Evolutionary conservation across 2,329 filamentous ascomycete species (phyloP).

Genomic region (Rhexocercosporidium sp.): DNA sequence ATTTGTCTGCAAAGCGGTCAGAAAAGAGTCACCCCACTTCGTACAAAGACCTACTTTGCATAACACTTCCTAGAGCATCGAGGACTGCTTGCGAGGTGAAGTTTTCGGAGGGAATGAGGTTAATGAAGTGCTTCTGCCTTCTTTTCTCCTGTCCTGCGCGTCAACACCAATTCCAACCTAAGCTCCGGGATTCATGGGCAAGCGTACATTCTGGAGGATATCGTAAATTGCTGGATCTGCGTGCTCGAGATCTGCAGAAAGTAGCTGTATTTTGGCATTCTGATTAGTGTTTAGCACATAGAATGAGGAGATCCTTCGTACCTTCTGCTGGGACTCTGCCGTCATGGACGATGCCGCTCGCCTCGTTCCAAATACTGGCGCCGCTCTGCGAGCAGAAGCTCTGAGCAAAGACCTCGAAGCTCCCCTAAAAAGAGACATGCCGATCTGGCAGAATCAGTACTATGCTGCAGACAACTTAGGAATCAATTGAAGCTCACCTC

Average conservation of each 20-base stretch:
- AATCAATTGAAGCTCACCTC: slow-evolving; percentile 25
- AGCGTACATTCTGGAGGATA: slow-evolving; percentile 83
- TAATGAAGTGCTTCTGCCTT: slow-evolving; percentile 97
- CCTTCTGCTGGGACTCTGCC: slow-evolving; percentile 64
- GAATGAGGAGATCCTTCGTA: slow-evolving; percentile 37
- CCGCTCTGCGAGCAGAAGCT: slow-evolving; percentile 32
- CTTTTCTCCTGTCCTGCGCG: slow-evolving; percentile 75
- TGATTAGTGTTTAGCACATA: slow-evolving; percentile 22
- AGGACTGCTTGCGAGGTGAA: slow-evolving; percentile 93
- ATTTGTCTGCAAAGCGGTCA: slow-evolving; percentile 72
- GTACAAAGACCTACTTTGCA: slow-evolving; percentile 74
- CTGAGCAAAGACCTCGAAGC: slow-evolving; percentile 35
- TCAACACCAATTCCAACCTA: slow-evolving; percentile 14
- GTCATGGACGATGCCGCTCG: slow-evolving; percentile 39
- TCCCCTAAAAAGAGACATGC: slow-evolving; percentile 41
- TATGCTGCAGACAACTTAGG: background rate
- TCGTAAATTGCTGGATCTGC: slow-evolving; percentile 87
- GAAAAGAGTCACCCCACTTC: slow-evolving; percentile 45
- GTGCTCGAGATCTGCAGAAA: slow-evolving; percentile 78
- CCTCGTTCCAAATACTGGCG: slow-evolving; percentile 35
- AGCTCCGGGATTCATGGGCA: background rate
- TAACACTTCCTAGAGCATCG: slow-evolving; percentile 89
- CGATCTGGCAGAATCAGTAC: slow-evolving; percentile 22
- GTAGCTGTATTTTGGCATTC: slow-evolving; percentile 60
- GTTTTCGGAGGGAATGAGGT: slow-evolving; percentile 94